These are phyloP conservation scores for Hanseniaspora gamundiae DNA, from an alignment of 1,139 yeast species.

Conservation along the genomic window DNA sequence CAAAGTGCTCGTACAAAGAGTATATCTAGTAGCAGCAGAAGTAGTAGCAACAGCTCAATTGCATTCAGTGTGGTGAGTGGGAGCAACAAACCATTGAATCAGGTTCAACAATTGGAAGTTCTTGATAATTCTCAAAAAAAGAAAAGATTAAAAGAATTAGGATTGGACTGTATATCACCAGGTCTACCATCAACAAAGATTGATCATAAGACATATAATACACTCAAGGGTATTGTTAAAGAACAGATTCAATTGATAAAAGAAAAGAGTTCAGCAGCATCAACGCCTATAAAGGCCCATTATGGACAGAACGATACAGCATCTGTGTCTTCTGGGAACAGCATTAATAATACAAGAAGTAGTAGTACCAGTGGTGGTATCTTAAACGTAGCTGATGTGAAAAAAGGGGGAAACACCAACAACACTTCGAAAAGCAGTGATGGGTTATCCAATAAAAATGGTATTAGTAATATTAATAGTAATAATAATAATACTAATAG, in stretches of 20 bases:
- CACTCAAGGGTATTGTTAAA: conserved; percentile 25
- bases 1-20: too few relatives aligned
- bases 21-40: too few relatives aligned
- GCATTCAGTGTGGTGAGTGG: background rate
- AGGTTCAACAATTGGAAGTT: conserved; percentile 1
- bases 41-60: too few relatives aligned
- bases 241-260: conserved; percentile 18
- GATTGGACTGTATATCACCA: conserved; percentile 30
- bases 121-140: conserved; percentile 8
- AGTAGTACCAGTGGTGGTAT: too few relatives aligned
- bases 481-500: too few relatives aligned
- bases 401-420: too few relatives aligned
- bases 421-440: too few relatives aligned
- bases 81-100: background rate
- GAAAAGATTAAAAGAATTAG: conserved; percentile 12
- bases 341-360: background rate
- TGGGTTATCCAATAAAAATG: too few relatives aligned
- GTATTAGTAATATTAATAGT: too few relatives aligned
- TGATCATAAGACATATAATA: conserved; percentile 23
- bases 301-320: background rate
- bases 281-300: background rate
- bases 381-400: too few relatives aligned
- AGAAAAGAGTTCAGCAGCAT: conserved; percentile 2
- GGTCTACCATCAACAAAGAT: conserved; percentile 26
- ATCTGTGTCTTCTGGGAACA: background rate